These are phyloP conservation scores for Coemansia sp. DNA, from an alignment of 192 early-diverging fungal species.

Conservation along the genomic window DNA sequence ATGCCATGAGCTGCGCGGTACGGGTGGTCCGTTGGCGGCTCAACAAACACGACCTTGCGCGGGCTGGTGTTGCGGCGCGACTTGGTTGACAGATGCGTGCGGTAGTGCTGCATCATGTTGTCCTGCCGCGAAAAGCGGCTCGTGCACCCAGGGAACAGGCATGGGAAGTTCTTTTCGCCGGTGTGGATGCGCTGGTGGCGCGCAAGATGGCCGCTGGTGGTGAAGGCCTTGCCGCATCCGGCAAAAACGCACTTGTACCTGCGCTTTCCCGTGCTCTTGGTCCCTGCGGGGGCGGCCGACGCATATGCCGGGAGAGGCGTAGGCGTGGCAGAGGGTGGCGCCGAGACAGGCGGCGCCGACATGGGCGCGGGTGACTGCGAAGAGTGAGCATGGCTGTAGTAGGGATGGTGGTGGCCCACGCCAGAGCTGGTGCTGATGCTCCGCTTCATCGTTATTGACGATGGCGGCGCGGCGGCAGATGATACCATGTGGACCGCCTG, in stretches of 20 bases:
- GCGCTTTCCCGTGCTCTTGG: constrained; percentile 57
- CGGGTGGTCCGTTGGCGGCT: constrained; percentile 17
- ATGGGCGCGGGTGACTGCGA: neutral
- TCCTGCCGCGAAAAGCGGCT: constrained; percentile 76
- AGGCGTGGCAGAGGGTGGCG: constrained; percentile 1
- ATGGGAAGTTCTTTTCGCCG: constrained; percentile 76
- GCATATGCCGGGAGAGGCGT: constrained; percentile 16
- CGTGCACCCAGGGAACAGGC: constrained; percentile 67
- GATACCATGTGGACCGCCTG: constrained; percentile 35
- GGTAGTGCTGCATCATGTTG: constrained; percentile 86
- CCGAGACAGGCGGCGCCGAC: constrained; percentile 8
- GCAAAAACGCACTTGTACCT: constrained; percentile 67
- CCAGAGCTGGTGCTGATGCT: constrained; percentile 27
- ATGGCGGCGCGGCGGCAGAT: constrained; percentile 5
- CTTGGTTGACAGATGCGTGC: constrained; percentile 73
- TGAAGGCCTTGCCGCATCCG: constrained; percentile 75
- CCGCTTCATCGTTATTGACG: constrained; percentile 8
- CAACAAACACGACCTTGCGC: constrained; percentile 47
- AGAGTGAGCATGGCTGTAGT: constrained; percentile 2
- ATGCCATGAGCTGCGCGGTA: constrained; percentile 30
- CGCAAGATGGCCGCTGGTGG: constrained; percentile 82
- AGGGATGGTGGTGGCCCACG: constrained; percentile 5
- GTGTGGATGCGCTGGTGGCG: constrained; percentile 81
- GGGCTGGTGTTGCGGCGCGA: constrained; percentile 56
- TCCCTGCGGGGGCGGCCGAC: constrained; percentile 17